Base-by-base conservation (phyloP, 306 rosid species). In the Malus asiatica region DNA sequence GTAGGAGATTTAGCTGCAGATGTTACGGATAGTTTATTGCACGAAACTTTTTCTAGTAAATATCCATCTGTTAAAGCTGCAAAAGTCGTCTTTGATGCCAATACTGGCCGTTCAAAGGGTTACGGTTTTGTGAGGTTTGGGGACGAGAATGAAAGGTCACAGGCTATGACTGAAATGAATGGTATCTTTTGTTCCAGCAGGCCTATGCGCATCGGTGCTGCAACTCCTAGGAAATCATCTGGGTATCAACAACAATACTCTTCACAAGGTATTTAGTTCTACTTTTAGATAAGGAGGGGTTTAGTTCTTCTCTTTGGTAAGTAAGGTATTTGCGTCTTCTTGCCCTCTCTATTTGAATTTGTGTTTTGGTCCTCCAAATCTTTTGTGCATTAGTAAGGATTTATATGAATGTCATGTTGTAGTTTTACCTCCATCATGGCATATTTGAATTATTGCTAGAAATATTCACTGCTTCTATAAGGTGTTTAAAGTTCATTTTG, bases 101-200 rank as follows among this genome's bases (percentile, higher is more conserved):
- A 79, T 75, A 91, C 98, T 61, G 96, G 97, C 25, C 97, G 97
- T 74, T 91, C 98, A 75, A 93, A 93, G 91, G 98, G 98, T 62
- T 93, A 93, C 62, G 98, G 98, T 76, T 93, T 93, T 86, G 98
- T 93, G 80, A 87, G 98, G 91, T 93, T 93, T 80, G 98, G 92
- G 68, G 97, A 93, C 71, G 98, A 93, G 72, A 86, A 64, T 65
- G 98, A 93, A 80, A 86, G 97, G 83, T 83, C 93, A 12, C 89
- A 87, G 69, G 97, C 98, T 68, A 83, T 93, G 93, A 79, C 85
- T 74, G 97, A 93, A 82, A 93, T 93, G 98, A 87, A 88, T 65
- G 98, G 98, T 65, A 77, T 84, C 40, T 88, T 84, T 86, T 93
- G 98, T 82, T 91, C 98, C 16, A 93, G 93, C 84, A 88, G 98